Conservation (phyloP, 768 basidiomycete genomes). For the Bullera alba region DNA sequence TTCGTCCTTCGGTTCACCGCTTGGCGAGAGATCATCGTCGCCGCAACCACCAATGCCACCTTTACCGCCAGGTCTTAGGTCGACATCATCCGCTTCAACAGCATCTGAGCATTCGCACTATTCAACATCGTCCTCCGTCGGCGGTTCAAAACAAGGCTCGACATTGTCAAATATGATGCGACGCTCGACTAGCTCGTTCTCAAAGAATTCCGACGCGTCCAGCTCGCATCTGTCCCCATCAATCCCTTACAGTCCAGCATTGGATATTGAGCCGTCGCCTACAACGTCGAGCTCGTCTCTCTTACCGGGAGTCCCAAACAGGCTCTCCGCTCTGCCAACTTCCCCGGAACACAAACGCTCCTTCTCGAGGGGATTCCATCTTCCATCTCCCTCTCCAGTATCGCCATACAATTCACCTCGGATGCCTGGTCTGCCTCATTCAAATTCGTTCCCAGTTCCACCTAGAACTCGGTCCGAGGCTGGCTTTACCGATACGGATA, state of each 20-base stretch:
- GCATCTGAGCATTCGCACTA: conserved; percentile 10
- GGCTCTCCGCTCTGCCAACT: background rate
- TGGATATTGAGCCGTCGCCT: background rate
- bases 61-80: conserved; percentile 29
- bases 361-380: conserved; percentile 34
- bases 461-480: background rate
- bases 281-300: conserved; percentile 1
- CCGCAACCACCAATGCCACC: conserved; percentile 25
- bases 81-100: conserved; percentile 17
- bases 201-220: conserved; percentile 6
- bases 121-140: conserved; percentile 5
- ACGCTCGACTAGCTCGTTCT: conserved; percentile 23
- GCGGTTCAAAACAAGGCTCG: too few species aligned
- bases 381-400: conserved; percentile 32
- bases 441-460: conserved; percentile 20
- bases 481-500: conserved; percentile 13
- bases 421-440: conserved; percentile 17
- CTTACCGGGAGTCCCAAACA: conserved; percentile 1
- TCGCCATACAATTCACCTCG: conserved; percentile 24
- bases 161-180: conserved; percentile 18
- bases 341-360: conserved; percentile 9
- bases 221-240: conserved; percentile 18
- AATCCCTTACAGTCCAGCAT: conserved; percentile 11
- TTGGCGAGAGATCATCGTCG: background rate
- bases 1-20: conserved; percentile 20